Evolutionary conservation across 1,139 yeast species (phyloP).

Genomic region (Magnusiomyces fungicola): DNA sequence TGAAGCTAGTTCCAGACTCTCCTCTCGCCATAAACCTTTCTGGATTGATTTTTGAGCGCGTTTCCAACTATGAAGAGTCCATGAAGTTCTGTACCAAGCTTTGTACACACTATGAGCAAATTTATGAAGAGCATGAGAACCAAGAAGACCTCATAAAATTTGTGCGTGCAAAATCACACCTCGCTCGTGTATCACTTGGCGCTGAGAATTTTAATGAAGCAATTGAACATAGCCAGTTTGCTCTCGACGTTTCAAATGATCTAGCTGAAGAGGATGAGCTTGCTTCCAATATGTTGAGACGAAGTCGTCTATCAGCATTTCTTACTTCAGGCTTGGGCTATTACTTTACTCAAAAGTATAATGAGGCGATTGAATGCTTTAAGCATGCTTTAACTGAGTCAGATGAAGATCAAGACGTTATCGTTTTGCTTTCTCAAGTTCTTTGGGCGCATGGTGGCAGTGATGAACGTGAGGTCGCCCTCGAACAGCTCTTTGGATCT

Average conservation of each 20-base stretch:
- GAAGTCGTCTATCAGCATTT: conserved; percentile 47
- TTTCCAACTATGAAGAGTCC: conserved; percentile 53
- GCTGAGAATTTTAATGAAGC: conserved; percentile 48
- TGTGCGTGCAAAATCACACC: conserved; percentile 56
- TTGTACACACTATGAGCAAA: conserved; percentile 45
- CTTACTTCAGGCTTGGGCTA: conserved; percentile 63
- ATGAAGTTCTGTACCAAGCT: conserved; percentile 42
- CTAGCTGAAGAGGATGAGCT: conserved; percentile 31
- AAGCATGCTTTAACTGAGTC: conserved; percentile 51
- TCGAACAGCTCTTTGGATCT: conserved; percentile 43
- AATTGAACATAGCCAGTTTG: conserved; percentile 52
- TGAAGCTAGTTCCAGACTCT: conserved; percentile 61
- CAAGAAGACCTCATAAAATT: conserved; percentile 45
- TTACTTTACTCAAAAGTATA: conserved; percentile 57
- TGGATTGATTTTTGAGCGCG: conserved; percentile 50
- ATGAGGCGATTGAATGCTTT: conserved; percentile 59
- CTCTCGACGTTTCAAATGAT: conserved; percentile 44
- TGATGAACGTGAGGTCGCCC: conserved; percentile 74
- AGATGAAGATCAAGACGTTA: conserved; percentile 52
- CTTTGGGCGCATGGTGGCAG: conserved; percentile 64
- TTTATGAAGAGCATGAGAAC: conserved; percentile 50
- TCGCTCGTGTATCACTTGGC: conserved; percentile 66
- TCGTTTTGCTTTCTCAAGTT: conserved; percentile 68
- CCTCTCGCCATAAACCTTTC: conserved; percentile 50
- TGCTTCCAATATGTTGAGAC: conserved; percentile 18